Conservation (phyloP, 805 yeast species). For the Candida khao-thaluensis region DNA sequence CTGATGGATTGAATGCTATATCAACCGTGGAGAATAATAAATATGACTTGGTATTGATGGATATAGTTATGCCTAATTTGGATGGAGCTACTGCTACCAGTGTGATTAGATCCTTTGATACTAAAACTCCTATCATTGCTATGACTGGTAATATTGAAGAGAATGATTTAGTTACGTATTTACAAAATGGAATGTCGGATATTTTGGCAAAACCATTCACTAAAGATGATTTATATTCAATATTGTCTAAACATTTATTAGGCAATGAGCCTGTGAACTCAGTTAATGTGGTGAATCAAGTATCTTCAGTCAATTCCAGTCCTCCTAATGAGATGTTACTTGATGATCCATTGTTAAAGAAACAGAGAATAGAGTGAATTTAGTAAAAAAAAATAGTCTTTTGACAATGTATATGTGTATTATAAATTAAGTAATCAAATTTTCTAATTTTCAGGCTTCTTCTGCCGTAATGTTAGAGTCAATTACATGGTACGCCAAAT, state of each 20-base stretch:
- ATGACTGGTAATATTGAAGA: slow-evolving; percentile 91
- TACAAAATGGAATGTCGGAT: slow-evolving; percentile 89
- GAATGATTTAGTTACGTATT: slow-evolving; percentile 73
- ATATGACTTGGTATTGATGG: slow-evolving; percentile 80
- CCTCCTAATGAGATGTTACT: slow-evolving; percentile 6
- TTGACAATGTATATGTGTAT: no score
- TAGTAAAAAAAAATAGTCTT: no score
- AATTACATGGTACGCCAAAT: slow-evolving; percentile 44
- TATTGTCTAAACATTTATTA: slow-evolving; percentile 71
- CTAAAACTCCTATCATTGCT: slow-evolving; percentile 85
- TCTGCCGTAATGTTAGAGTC: no score
- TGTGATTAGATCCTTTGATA: slow-evolving; percentile 80
- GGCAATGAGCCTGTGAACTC: slow-evolving; percentile 23
- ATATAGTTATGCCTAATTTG: slow-evolving; percentile 83
- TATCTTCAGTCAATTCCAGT: slow-evolving; percentile 2
- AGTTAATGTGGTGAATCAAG: slow-evolving; percentile 6
- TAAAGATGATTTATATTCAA: slow-evolving; percentile 75
- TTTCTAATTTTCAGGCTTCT: no score
- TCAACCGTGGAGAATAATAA: slow-evolving; percentile 66
- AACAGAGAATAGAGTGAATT: slow-evolving; percentile 19
- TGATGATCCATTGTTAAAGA: slow-evolving; percentile 20
- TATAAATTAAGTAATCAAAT: no score
- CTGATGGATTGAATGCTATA: slow-evolving; percentile 90
- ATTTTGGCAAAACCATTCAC: slow-evolving; percentile 93
- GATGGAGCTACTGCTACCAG: slow-evolving; percentile 92